phyloP scores from a whole-genome alignment of 2,329 filamentous ascomycete genomes.

The Colletotrichum gigasporum region DNA sequence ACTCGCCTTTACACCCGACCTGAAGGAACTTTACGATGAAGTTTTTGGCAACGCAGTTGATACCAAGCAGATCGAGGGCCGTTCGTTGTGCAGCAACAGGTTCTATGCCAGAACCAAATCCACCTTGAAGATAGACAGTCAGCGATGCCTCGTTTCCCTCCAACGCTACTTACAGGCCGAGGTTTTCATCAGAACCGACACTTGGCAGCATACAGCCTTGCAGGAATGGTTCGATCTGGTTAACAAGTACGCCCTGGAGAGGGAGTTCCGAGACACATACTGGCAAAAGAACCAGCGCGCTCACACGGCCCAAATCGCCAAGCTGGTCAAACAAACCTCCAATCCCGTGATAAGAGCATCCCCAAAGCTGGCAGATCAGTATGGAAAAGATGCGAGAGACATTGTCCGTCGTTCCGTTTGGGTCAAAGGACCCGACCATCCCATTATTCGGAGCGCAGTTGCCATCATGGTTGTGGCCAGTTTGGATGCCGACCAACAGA shows the following conservation, averaged over 20 bases:
- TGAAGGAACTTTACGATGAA: background rate
- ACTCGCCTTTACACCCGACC: slow-evolving; percentile 2
- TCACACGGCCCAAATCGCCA: background rate
- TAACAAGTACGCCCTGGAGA: background rate
- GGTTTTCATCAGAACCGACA: slow-evolving; percentile 17
- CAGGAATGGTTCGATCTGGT: slow-evolving; percentile 21
- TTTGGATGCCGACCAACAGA: background rate
- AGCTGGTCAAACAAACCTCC: background rate
- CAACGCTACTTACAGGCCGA: slow-evolving; percentile 15
- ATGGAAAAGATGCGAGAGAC: background rate
- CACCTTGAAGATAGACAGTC: background rate
- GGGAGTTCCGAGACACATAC: slow-evolving; percentile 8
- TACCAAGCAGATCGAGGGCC: background rate
- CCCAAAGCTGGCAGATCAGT: background rate
- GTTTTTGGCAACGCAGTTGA: background rate
- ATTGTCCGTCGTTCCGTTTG: slow-evolving; percentile 17
- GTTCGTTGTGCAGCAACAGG: background rate
- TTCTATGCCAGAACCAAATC: background rate
- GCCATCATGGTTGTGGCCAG: slow-evolving; percentile 20
- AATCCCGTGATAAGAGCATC: background rate
- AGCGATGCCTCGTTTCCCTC: background rate
- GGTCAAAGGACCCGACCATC: slow-evolving; percentile 2
- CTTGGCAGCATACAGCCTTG: background rate
- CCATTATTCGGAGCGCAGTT: slow-evolving; percentile 21
- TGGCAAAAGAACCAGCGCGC: slow-evolving; percentile 13